phyloP scores from a whole-genome alignment of 2,329 filamentous ascomycete genomes.

The Remersonia thermophila region DNA sequence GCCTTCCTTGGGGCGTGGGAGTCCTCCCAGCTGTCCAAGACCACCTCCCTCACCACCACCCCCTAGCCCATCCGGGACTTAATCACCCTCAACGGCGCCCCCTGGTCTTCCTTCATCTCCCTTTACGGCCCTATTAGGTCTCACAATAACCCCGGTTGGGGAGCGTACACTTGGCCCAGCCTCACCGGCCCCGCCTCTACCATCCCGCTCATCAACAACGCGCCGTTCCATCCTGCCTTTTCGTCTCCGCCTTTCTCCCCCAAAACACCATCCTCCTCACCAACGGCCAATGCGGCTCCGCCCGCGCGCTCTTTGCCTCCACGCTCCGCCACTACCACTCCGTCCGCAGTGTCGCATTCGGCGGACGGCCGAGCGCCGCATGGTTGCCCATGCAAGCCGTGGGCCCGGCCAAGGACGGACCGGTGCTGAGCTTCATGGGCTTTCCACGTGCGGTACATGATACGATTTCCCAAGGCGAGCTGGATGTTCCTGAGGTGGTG shows the following conservation, averaged over 20 bases:
- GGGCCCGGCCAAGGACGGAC: conserved; percentile 45
- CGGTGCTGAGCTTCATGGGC: conserved; percentile 22
- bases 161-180: conserved; percentile 1
- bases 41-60: conserved; percentile 21
- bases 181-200: neutral
- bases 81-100: neutral
- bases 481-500: neutral
- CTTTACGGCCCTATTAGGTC: conserved; percentile 6
- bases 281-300: conserved; percentile 47
- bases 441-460: conserved; percentile 8
- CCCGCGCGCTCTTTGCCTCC: conserved; percentile 46
- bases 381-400: conserved; percentile 46
- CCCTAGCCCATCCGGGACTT: neutral
- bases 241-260: conserved; percentile 19
- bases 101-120: conserved; percentile 1
- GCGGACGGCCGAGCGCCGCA: conserved; percentile 38
- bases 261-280: conserved; percentile 33
- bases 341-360: conserved; percentile 44
- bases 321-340: conserved; percentile 39
- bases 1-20: conserved; percentile 6
- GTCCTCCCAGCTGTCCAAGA: neutral
- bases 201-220: neutral
- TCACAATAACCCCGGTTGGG: neutral
- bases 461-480: too few species aligned
- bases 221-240: neutral